These are phyloP conservation scores for Penicillium nucicola DNA, from an alignment of 495 filamentous ascomycete genomes.

Conservation along the genomic window DNA sequence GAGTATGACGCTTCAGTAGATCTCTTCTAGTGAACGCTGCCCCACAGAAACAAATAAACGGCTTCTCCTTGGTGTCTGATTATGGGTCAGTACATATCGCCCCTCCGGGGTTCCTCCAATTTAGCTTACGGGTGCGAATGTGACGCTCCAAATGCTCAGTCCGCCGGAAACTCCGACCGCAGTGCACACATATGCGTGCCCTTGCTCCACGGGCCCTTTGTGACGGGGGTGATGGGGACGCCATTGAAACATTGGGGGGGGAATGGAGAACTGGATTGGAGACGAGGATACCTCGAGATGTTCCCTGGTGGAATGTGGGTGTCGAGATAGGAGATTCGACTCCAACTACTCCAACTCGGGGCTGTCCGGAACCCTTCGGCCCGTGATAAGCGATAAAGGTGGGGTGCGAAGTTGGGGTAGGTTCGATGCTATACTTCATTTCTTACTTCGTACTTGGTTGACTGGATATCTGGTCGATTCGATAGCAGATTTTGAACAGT, in stretches of 20 bases:
- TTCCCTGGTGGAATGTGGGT: constrained; percentile 15
- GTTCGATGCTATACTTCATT: too few relatives aligned
- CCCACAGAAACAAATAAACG: constrained; percentile 53
- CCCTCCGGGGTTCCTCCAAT: constrained; percentile 21
- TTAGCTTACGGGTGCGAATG: constrained; percentile 50
- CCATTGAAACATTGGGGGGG: constrained; percentile 30
- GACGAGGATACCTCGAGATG: constrained; percentile 6
- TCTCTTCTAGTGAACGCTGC: constrained; percentile 52
- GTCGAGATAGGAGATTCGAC: constrained; percentile 4
- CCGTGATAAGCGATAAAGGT: constrained; percentile 10
- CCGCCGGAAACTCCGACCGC: constrained; percentile 38
- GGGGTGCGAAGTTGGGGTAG: not conserved
- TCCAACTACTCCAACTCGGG: constrained; percentile 9
- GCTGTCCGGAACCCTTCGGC: not conserved
- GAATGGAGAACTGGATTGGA: constrained; percentile 27
- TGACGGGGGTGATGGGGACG: constrained; percentile 32
- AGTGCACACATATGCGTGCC: constrained; percentile 38
- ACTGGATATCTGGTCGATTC: too few relatives aligned
- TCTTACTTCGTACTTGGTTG: too few relatives aligned
- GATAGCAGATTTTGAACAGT: not conserved
- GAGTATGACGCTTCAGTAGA: constrained; percentile 51
- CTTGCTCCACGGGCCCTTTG: constrained; percentile 30
- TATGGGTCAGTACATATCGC: constrained; percentile 11
- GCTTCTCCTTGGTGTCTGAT: constrained; percentile 53
- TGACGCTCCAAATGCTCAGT: constrained; percentile 54